Percentiles rank a stretch among this genome's conserved stretches.
These are phyloP conservation scores for Saccharomyces hybrid DNA, from an alignment of 1,139 yeast species.

Conservation along the genomic window DNA sequence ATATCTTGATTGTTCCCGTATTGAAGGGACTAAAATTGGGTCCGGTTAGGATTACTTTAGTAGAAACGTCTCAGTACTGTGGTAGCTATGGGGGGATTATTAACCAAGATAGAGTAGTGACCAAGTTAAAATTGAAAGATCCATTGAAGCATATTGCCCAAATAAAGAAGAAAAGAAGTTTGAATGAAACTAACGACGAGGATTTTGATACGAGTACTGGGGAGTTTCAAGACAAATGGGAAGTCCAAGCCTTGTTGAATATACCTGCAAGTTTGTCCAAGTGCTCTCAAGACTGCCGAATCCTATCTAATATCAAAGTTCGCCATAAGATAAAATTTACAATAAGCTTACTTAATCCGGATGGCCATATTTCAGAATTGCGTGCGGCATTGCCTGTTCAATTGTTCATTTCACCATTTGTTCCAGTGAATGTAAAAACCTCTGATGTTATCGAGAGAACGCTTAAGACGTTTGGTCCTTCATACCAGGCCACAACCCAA, in stretches of 20 bases:
- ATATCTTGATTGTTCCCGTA: slow-evolving; percentile 68
- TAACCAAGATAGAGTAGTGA: slow-evolving; percentile 50
- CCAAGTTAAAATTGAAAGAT: slow-evolving; percentile 39
- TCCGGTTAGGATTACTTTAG: slow-evolving; percentile 53
- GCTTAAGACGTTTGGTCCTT: slow-evolving; percentile 6
- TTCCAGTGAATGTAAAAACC: slow-evolving; percentile 53
- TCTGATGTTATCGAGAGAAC: slow-evolving; percentile 26
- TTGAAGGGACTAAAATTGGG: slow-evolving; percentile 77
- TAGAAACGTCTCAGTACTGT: slow-evolving; percentile 59
- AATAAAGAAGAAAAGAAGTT: slow-evolving; percentile 2
- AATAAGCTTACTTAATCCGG: slow-evolving; percentile 49
- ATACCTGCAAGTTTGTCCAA: slow-evolving; percentile 68
- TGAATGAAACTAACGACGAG: slow-evolving; percentile 2
- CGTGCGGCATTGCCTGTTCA: slow-evolving; percentile 62
- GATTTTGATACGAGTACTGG: slow-evolving; percentile 1
- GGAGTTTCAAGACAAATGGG: slow-evolving; percentile 62
- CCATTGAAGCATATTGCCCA: slow-evolving; percentile 29
- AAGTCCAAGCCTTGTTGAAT: slow-evolving; percentile 48
- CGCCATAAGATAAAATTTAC: slow-evolving; percentile 56
- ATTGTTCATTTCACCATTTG: slow-evolving; percentile 67
- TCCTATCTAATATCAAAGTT: slow-evolving; percentile 46
- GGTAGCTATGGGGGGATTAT: slow-evolving; percentile 42
- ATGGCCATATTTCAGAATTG: slow-evolving; percentile 60
- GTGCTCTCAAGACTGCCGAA: slow-evolving; percentile 80
- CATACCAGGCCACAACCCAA: slow-evolving; percentile 2